Evolutionary conservation across 768 basidiomycete species (phyloP).

Genomic region (Mycena maculata): DNA sequence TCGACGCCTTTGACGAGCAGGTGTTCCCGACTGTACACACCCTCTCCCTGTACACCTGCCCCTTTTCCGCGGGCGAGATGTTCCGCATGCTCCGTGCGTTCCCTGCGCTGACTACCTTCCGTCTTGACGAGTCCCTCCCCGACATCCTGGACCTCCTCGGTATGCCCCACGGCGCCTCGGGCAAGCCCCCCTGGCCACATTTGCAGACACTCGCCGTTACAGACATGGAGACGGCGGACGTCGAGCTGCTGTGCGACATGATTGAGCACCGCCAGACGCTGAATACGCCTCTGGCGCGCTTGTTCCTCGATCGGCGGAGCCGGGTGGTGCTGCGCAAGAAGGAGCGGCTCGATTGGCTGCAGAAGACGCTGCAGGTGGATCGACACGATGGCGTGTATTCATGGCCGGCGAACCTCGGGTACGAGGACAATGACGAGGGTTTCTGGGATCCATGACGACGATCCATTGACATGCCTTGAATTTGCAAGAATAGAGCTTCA

Average conservation of each 20-base stretch:
- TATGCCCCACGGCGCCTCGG: slow-evolving; percentile 32
- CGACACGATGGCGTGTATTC: slow-evolving; percentile 42
- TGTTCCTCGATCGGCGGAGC: slow-evolving; percentile 53
- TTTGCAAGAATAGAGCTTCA: neutral
- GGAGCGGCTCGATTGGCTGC: slow-evolving; percentile 36
- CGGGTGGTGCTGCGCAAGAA: slow-evolving; percentile 45
- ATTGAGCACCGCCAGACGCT: slow-evolving; percentile 39
- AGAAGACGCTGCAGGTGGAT: slow-evolving; percentile 44
- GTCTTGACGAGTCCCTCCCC: slow-evolving; percentile 48
- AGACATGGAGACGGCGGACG: slow-evolving; percentile 47
- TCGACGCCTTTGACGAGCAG: slow-evolving; percentile 49
- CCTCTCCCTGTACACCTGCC: slow-evolving; percentile 49
- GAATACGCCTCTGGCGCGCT: slow-evolving; percentile 33
- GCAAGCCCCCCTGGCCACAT: slow-evolving; percentile 47
- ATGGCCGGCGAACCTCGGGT: slow-evolving; percentile 55
- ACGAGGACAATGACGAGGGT: slow-evolving; percentile 49
- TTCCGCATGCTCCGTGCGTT: slow-evolving; percentile 48
- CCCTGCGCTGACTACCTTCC: slow-evolving; percentile 48
- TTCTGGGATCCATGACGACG: slow-evolving; percentile 38
- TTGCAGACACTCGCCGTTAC: slow-evolving; percentile 49
- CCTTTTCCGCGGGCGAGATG: slow-evolving; percentile 47
- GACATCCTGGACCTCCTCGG: slow-evolving; percentile 45
- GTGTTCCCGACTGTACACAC: slow-evolving; percentile 48
- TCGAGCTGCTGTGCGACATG: slow-evolving; percentile 46
- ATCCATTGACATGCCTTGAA: no score